These are phyloP conservation scores for Penicillium sp. DNA, from an alignment of 2,329 filamentous ascomycete genomes.

Conservation along the genomic window DNA sequence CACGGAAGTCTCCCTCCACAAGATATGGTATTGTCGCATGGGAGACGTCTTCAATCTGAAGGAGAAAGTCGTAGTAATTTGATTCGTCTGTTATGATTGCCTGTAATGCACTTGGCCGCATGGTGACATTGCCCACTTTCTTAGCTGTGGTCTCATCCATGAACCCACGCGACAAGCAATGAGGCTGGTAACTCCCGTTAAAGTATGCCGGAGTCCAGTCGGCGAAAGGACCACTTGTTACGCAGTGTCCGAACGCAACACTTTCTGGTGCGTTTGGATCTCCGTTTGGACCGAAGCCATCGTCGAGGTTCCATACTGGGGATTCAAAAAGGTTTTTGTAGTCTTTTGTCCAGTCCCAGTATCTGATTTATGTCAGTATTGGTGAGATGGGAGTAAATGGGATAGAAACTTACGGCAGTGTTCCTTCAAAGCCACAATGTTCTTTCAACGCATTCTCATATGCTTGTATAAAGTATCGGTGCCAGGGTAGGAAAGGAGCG, in stretches of 20 bases:
- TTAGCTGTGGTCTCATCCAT: not conserved
- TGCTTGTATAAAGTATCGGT: slow-evolving; percentile 1
- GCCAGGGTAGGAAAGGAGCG: slow-evolving; percentile 3
- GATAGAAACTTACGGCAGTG: no score
- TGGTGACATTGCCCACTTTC: not conserved
- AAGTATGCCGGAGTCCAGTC: not conserved
- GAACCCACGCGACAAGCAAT: slow-evolving; percentile 1
- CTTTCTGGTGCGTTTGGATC: not conserved
- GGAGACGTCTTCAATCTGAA: not conserved
- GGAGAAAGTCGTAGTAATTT: not conserved
- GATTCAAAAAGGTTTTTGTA: not conserved
- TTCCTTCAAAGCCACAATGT: not conserved
- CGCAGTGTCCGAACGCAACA: slow-evolving; percentile 1
- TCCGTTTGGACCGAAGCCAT: slow-evolving; percentile 1
- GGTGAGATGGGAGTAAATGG: no score
- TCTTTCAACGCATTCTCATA: slow-evolving; percentile 3
- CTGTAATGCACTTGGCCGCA: not conserved
- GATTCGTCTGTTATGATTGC: not conserved
- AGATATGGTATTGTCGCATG: not conserved
- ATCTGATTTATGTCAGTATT: no score
- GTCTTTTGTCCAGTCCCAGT: slow-evolving; percentile 4
- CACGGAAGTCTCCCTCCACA: not conserved
- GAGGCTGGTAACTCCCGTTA: not conserved
- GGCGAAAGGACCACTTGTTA: not conserved
- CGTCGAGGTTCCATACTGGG: not conserved